phyloP scores from a whole-genome alignment of 441 rosid genomes.

The Brassica hybrid region DNA sequence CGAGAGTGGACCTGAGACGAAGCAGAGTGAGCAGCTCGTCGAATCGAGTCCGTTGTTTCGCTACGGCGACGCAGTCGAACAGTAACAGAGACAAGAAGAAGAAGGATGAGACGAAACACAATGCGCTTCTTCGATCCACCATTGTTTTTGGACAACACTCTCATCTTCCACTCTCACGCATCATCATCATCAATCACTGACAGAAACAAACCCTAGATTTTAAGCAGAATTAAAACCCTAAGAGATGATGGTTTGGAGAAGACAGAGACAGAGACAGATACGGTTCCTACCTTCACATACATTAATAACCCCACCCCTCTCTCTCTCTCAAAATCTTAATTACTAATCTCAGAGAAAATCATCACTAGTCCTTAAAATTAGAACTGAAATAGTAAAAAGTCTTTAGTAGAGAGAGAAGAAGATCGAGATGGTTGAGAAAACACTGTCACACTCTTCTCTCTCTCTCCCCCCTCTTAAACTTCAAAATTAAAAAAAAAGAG shows the following conservation, averaged over 20 bases:
- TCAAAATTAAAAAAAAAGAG: not conserved
- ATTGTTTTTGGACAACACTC: conserved; percentile 64
- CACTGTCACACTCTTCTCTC: conserved; percentile 42
- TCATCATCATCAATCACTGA: conserved; percentile 15
- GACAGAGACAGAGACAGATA: conserved; percentile 40
- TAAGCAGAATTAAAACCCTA: conserved; percentile 31
- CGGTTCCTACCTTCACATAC: conserved; percentile 42
- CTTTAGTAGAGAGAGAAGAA: conserved; percentile 28
- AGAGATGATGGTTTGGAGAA: conserved; percentile 43
- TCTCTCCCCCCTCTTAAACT: not conserved
- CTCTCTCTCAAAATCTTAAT: conserved; percentile 32
- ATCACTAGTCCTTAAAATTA: conserved; percentile 13
- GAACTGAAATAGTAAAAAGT: conserved; percentile 16
- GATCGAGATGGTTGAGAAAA: conserved; percentile 49
- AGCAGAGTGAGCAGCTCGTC: conserved; percentile 66
- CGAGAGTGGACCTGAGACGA: conserved; percentile 85
- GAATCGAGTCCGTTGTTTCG: conserved; percentile 51
- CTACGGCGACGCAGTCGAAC: conserved; percentile 52
- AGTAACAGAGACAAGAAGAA: conserved; percentile 43
- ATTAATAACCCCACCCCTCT: conserved; percentile 33
- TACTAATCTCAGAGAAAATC: conserved; percentile 30
- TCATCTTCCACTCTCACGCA: conserved; percentile 38
- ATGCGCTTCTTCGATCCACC: conserved; percentile 59
- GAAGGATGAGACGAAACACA: conserved; percentile 49
- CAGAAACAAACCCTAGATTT: conserved; percentile 13